phyloP scores from a whole-genome alignment of 768 basidiomycete species.

The Gautieria morchelliformis region DNA sequence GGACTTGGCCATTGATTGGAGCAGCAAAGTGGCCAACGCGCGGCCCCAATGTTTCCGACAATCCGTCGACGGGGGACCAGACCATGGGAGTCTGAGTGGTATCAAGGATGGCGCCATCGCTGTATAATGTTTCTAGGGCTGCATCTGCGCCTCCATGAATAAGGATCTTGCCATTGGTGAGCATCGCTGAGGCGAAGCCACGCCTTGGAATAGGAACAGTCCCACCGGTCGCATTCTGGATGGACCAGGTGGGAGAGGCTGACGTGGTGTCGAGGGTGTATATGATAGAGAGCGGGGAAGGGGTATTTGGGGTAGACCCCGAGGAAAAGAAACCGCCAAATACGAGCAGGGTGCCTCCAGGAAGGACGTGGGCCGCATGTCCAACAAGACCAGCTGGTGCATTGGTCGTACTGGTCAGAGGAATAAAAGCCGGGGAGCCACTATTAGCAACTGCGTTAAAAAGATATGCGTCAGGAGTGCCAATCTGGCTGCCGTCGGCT shows the following conservation, averaged over 20 bases:
- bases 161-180: constrained; percentile 46
- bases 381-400: constrained; percentile 65
- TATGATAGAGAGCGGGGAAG: constrained; percentile 45
- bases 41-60: constrained; percentile 45
- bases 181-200: constrained; percentile 46
- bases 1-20: constrained; percentile 44
- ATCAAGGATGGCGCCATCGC: constrained; percentile 66
- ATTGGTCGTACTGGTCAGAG: constrained; percentile 37
- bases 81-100: constrained; percentile 43
- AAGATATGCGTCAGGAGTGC: constrained; percentile 53
- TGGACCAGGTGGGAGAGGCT: constrained; percentile 39
- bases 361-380: constrained; percentile 59
- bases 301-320: constrained; percentile 18
- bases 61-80: constrained; percentile 44
- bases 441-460: constrained; percentile 37
- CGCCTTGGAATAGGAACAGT: constrained; percentile 49
- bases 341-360: constrained; percentile 59
- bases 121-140: constrained; percentile 34
- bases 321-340: constrained; percentile 53
- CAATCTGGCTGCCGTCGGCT: constrained; percentile 65
- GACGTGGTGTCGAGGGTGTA: constrained; percentile 56
- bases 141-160: constrained; percentile 75
- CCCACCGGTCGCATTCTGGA: constrained; percentile 24
- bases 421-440: constrained; percentile 37
- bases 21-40: constrained; percentile 72